Evolutionary conservation across 23 red algal species (phyloP).

Genomic region (Gracilariopsis chorda): DNA sequence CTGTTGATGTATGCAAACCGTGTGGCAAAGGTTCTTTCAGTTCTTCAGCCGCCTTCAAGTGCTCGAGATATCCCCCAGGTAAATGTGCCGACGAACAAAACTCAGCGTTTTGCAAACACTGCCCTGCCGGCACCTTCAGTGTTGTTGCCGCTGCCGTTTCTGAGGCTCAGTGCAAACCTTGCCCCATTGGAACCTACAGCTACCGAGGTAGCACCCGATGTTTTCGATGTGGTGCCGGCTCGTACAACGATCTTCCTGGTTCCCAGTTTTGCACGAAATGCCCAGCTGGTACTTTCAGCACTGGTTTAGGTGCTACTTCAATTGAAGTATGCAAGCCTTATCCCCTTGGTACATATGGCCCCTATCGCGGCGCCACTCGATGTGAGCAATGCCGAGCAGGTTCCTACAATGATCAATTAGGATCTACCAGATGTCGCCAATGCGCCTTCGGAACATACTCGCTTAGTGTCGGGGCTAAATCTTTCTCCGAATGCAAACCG

Average conservation of each 20-base stretch:
- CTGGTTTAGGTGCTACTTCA: neutral
- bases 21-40: neutral
- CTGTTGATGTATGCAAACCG: neutral
- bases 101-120: neutral
- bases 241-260: neutral
- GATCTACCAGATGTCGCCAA: neutral
- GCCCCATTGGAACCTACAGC: neutral
- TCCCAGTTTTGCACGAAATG: neutral
- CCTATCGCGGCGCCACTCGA: too few relatives aligned
- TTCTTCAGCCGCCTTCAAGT: neutral
- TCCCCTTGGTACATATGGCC: slow-evolving; percentile 20
- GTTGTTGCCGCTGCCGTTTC: neutral
- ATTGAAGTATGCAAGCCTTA: neutral
- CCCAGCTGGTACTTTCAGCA: slow-evolving; percentile 18
- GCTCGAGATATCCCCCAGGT: neutral
- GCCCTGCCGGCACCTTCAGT: too few relatives aligned
- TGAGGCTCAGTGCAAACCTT: neutral
- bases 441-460: neutral
- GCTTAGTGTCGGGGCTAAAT: too few relatives aligned
- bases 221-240: neutral
- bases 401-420: neutral
- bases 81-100: too few relatives aligned
- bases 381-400: neutral
- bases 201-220: neutral
- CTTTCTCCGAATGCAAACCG: neutral